phyloP scores from a whole-genome alignment of 2,329 filamentous ascomycete genomes.

The Xylariaceae sp. region DNA sequence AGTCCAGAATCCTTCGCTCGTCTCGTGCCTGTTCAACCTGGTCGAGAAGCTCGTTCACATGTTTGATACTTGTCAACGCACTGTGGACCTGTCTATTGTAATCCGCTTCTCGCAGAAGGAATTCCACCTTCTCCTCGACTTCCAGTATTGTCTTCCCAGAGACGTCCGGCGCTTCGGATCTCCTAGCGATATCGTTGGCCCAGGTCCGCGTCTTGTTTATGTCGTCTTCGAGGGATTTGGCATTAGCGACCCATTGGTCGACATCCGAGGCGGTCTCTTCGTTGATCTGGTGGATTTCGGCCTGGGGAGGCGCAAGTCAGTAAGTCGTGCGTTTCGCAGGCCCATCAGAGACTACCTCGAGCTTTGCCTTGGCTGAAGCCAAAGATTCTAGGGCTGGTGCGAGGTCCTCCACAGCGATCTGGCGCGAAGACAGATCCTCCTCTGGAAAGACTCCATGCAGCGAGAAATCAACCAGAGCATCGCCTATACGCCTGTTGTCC shows the following conservation, averaged over 20 bases:
- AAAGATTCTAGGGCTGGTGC: conserved; percentile 34
- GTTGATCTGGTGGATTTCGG: conserved; percentile 69
- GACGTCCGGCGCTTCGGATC: conserved; percentile 57
- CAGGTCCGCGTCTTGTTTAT: conserved; percentile 73
- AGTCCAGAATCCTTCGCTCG: conserved; percentile 49
- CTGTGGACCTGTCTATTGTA: conserved; percentile 51
- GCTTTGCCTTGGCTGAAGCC: conserved; percentile 32
- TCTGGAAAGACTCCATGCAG: conserved; percentile 38
- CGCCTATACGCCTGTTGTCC: conserved; percentile 41
- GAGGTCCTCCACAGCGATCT: conserved; percentile 28
- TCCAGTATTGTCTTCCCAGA: conserved; percentile 46
- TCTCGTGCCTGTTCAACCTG: conserved; percentile 51
- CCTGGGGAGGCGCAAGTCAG: conserved; percentile 30
- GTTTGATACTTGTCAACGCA: conserved; percentile 42
- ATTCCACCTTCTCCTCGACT: conserved; percentile 47
- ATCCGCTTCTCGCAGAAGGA: conserved; percentile 48
- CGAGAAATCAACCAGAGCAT: conserved; percentile 59
- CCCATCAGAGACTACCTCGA: conserved; percentile 31
- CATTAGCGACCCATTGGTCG: conserved; percentile 77
- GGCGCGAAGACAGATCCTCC: conserved; percentile 33
- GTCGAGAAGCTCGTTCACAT: conserved; percentile 54
- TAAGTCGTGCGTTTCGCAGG: background rate
- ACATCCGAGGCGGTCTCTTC: conserved; percentile 71
- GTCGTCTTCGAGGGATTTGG: conserved; percentile 76
- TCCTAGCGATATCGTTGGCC: conserved; percentile 71